Base-by-base conservation (phyloP, 176 grass and related monocot species). In the Poa pratensis region DNA sequence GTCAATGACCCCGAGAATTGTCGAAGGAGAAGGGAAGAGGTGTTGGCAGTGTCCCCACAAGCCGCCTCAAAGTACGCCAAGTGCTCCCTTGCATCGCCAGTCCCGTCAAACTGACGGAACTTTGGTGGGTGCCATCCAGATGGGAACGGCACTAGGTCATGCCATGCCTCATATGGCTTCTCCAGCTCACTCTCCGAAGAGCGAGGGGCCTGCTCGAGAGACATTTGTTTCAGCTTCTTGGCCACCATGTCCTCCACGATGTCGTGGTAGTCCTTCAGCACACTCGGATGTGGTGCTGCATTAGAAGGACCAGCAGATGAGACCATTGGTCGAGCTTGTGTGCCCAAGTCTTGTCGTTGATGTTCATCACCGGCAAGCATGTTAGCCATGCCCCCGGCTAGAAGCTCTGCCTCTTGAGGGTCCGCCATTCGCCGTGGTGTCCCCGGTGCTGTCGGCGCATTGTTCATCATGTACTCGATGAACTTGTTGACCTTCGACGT, bases 401-500 rank as follows among this genome's bases (percentile, higher is more conserved):
- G 34, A 1, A 69, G 8, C 18, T 69, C 59, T 0, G 26, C 65
- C 9, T 39, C 65, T 3, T 69, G 65, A 0, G 34, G 34, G 3
- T 40, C 34, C 34, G 0, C 18, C 9, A 13, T n/a, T 61, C 2
- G 6, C 17, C 3, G 17, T 20, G 64, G 17, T 37, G 7, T 19
- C 1, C 64, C 17, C 7, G 16, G 16, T 1, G 3, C 1, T 3
- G 1, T 1, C 3, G 17, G 2, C 0, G 17, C 18, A 0, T 39
- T 69, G 65, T 5, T 69, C 65, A 39, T 69, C 65, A 69, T 39
- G 3, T 20, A 20, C 17, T 69, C 18, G 17, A 69, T 69, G 34
- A 69, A 39, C 65, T 1, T 9, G 35, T 39, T 32, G 9, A 69
- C 17, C 19, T 69, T 69, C 1, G 65, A 4, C 0, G 17, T 39